A percentile compares a stretch with the other conserved stretches of the same genome.
Evolutionary conservation across 352 stramenopile species (phyloP).

Genomic region (Saprolegnia diclina): DNA sequence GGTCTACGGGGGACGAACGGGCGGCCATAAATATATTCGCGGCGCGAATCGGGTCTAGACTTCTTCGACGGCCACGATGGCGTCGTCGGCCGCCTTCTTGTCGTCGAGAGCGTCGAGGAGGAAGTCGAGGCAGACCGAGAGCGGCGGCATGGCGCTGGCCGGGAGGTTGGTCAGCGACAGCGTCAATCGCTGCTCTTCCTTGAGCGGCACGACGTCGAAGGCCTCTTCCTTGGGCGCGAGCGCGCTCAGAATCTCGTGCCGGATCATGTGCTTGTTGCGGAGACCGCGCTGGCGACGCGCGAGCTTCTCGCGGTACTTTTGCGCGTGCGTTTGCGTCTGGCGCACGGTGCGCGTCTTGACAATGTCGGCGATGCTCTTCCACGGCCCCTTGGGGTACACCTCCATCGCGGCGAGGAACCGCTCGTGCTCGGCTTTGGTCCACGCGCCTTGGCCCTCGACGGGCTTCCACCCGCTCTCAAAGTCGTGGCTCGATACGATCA

Average conservation of each 20-base stretch:
- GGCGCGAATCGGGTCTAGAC: neutral
- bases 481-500: conserved; percentile 14
- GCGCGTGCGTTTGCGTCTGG: conserved; percentile 56
- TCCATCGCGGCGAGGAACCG: conserved; percentile 7
- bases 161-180: conserved; percentile 3
- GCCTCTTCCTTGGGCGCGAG: conserved; percentile 14
- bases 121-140: conserved; percentile 78
- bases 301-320: conserved; percentile 75
- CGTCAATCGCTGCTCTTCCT: conserved; percentile 4
- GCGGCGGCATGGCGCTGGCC: conserved; percentile 35
- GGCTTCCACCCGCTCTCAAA: conserved; percentile 14
- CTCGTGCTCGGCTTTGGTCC: conserved; percentile 13
- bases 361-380: conserved; percentile 31
- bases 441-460: conserved; percentile 26
- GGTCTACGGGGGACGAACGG: too few species aligned
- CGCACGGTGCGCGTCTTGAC: conserved; percentile 40
- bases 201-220: conserved; percentile 9
- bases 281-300: conserved; percentile 48
- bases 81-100: neutral
- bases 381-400: conserved; percentile 35
- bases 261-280: conserved; percentile 48
- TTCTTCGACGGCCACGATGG: conserved; percentile 3
- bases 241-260: conserved; percentile 2
- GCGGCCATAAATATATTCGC: conserved; percentile 4
- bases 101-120: conserved; percentile 38